A percentile compares a stretch with the other conserved stretches of the same genome.
These are phyloP conservation scores for Nitzschia palea DNA, from an alignment of 108 stramenopile genomes.

Conservation along the genomic window DNA sequence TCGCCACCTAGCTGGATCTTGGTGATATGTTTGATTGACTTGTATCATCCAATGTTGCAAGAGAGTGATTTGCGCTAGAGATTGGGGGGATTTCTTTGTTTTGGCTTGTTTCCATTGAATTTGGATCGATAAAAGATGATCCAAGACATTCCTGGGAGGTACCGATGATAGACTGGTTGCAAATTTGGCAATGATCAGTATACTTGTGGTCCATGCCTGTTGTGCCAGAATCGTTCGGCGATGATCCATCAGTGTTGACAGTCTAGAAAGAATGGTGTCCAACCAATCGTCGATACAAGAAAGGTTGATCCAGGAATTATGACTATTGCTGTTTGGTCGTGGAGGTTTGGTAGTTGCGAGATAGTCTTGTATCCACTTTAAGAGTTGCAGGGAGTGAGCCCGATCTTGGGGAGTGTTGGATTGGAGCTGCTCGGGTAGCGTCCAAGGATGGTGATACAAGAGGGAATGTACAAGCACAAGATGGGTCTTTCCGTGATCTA, in stretches of 20 bases:
- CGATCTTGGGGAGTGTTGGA: not conserved
- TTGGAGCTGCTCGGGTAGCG: too few species aligned
- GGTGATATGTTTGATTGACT: not conserved
- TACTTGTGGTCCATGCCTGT: constrained; percentile 6
- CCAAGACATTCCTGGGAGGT: not conserved
- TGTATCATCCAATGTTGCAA: not conserved
- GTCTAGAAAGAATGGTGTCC: not conserved
- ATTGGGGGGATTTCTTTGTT: not conserved
- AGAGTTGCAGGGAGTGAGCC: not conserved
- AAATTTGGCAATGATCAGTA: not conserved
- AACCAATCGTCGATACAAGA: not conserved
- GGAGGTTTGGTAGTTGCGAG: not conserved
- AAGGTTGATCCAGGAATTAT: not conserved
- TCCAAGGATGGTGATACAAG: too few species aligned
- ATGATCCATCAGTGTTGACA: not conserved
- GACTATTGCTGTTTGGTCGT: not conserved
- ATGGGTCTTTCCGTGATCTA: too few species aligned
- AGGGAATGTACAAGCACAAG: too few species aligned
- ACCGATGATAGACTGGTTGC: too few species aligned
- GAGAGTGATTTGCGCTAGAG: not conserved
- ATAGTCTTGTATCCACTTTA: not conserved
- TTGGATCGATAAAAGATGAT: not conserved
- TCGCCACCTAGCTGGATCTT: not conserved
- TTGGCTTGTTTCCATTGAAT: constrained; percentile 4
- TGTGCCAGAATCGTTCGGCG: constrained; percentile 19